Conservation (phyloP, 495 filamentous ascomycete species). For the Daldinia decipiens region DNA sequence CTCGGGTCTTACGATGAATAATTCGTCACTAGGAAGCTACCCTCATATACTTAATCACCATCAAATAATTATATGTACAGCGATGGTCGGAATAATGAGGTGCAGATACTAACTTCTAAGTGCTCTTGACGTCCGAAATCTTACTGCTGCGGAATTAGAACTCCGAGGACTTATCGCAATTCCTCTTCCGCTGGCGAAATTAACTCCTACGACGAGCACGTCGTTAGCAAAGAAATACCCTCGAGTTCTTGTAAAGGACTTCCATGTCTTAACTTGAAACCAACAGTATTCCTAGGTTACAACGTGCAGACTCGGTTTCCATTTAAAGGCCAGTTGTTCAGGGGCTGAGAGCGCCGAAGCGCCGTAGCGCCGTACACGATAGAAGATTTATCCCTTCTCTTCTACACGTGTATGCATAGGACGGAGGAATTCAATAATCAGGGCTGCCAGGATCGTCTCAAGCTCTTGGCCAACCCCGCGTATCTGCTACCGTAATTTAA, state of each 20-base stretch:
- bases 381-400: slow-evolving; percentile 20
- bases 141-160: slow-evolving; percentile 23
- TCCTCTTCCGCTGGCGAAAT: slow-evolving; percentile 17
- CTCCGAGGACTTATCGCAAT: slow-evolving; percentile 22
- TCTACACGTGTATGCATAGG: slow-evolving; percentile 19
- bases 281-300: slow-evolving; percentile 24
- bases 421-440: slow-evolving; percentile 33
- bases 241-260: slow-evolving; percentile 12
- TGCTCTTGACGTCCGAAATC: neutral
- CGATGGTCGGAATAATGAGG: slow-evolving; percentile 6
- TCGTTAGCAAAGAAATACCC: slow-evolving; percentile 1
- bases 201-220: neutral
- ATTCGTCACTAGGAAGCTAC: slow-evolving; percentile 3
- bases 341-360: slow-evolving; percentile 25
- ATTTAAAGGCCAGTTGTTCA: slow-evolving; percentile 18
- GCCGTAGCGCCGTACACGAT: slow-evolving; percentile 5
- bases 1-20: slow-evolving; percentile 13
- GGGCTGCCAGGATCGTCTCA: slow-evolving; percentile 1
- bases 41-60: slow-evolving; percentile 14
- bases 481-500: slow-evolving; percentile 26
- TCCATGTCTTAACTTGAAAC: slow-evolving; percentile 18
- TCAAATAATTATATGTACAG: slow-evolving; percentile 1
- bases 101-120: neutral
- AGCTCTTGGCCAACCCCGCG: slow-evolving; percentile 31
- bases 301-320: slow-evolving; percentile 13